A percentile compares a stretch with the other conserved stretches of the same genome.
phyloP scores from a whole-genome alignment of 2,329 filamentous ascomycete species.

The Diaporthe eres region DNA sequence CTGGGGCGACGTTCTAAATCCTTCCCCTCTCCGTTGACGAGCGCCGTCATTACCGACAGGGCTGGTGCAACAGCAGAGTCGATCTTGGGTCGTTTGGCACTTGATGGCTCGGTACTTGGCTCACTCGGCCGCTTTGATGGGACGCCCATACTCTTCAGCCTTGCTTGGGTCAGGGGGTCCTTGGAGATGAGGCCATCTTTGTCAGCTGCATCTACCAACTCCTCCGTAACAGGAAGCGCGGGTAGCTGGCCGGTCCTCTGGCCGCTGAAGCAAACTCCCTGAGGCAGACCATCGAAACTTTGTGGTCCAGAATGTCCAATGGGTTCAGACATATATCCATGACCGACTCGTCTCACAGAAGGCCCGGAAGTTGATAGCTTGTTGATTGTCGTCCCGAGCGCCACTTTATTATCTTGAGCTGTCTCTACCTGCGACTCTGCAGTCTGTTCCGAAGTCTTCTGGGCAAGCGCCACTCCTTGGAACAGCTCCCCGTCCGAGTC shows the following conservation, averaged over 20 bases:
- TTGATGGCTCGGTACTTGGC: not conserved
- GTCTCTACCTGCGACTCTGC: constrained; percentile 36
- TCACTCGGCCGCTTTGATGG: constrained; percentile 32
- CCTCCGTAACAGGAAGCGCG: constrained; percentile 54
- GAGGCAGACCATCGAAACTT: constrained; percentile 45
- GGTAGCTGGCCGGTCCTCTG: constrained; percentile 55
- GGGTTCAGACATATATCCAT: not conserved
- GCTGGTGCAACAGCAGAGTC: not conserved
- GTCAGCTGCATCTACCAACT: constrained; percentile 58
- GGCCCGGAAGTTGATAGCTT: not conserved
- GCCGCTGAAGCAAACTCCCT: constrained; percentile 60
- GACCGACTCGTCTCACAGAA: not conserved
- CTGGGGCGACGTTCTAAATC: not conserved
- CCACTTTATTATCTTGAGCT: not conserved
- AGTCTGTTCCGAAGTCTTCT: constrained; percentile 39
- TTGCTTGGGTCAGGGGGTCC: constrained; percentile 45
- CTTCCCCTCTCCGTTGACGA: not conserved
- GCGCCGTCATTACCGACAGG: not conserved
- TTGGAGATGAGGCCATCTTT: constrained; percentile 56
- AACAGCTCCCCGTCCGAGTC: constrained; percentile 69
- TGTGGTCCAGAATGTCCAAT: not conserved
- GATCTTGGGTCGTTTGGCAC: constrained; percentile 35
- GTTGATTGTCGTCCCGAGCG: constrained; percentile 32
- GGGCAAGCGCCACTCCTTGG: constrained; percentile 47
- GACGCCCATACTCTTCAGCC: constrained; percentile 10